Evolutionary conservation across 208 protist species (phyloP), one percentile per base, ranked within the genome.

Genomic region (Acanthamoeba lenticulata): DNA sequence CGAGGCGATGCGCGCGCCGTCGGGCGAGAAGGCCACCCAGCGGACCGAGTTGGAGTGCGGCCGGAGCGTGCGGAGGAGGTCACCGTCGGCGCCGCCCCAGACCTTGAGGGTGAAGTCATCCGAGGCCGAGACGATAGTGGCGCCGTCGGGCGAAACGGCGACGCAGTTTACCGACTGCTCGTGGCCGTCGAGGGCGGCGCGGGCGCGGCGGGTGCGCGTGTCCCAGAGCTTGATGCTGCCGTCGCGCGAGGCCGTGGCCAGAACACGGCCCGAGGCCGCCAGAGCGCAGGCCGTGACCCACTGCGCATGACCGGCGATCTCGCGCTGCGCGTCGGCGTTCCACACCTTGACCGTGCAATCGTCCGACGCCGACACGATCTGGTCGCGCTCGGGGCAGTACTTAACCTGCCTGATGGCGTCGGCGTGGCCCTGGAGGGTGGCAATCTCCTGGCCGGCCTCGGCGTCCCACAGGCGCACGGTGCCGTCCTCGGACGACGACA

Each of bases 361-460:
- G 49, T 94, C 77, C 27, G 91, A 94, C n/a, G 69, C 47, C 2
- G 91, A 88, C 15, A 86, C 91, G 91, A 94, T 83, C 34, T 88
- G 91, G 44, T 94, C 55, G 38, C 34, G 27, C 44, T 65, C 40
- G 36, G 91, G 91, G 44, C 45, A 81, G 47, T 94, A 89, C 38
- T 44, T 44, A n/a, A 92, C 91, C 44, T 83, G 49, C 4, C 74
- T 44, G 72, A 94, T 88, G 67, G 74, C 72, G 60, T 95, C 95
- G 57, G 94, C 93, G 44, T 97, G 96, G 55, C 96, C 96, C 34
- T 62, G 77, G 4, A 96, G 32, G 36, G 79, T 96, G 29, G 19
- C 32, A n/a, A 97, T 34, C 36, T 94, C 29, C 57, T 74, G 60
- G 0, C 79, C 74, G 47, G 77, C 65, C 60, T 67, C 77, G 21